Evolutionary conservation across 1,139 yeast species (phyloP).

Genomic region (Torulaspora globosa): DNA sequence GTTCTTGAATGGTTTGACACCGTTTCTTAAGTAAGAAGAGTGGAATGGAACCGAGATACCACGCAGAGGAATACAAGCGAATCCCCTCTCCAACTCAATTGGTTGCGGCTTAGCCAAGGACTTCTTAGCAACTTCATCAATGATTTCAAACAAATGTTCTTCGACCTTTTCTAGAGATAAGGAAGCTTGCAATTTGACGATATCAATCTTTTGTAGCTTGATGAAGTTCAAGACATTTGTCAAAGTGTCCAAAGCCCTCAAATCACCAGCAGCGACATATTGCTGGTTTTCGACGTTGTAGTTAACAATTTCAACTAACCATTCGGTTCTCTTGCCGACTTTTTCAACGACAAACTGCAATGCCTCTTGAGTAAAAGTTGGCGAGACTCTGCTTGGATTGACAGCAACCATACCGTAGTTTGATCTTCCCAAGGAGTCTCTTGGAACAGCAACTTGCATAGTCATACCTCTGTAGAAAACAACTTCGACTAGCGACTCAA

Average conservation of each 20-base stretch:
- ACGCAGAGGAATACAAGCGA: slow-evolving; percentile 95
- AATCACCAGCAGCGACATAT: slow-evolving; percentile 97
- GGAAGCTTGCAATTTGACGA: slow-evolving; percentile 77
- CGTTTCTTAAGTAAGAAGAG: slow-evolving; percentile 92
- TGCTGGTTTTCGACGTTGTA: slow-evolving; percentile 97
- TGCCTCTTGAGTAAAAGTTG: slow-evolving; percentile 89
- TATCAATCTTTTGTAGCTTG: slow-evolving; percentile 90
- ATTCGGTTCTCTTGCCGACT: slow-evolving; percentile 73
- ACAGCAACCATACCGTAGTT: slow-evolving; percentile 99
- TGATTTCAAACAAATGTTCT: slow-evolving; percentile 81
- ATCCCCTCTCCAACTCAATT: slow-evolving; percentile 94
- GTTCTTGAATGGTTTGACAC: slow-evolving; percentile 98
- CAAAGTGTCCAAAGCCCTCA: slow-evolving; percentile 88
- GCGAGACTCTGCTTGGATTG: slow-evolving; percentile 87
- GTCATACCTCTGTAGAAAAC: slow-evolving; percentile 99
- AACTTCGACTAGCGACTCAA: slow-evolving; percentile 94
- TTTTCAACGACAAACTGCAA: slow-evolving; percentile 91
- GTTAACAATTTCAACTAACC: slow-evolving; percentile 97
- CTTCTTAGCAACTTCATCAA: slow-evolving; percentile 76
- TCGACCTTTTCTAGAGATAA: slow-evolving; percentile 84
- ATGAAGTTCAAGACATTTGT: slow-evolving; percentile 89
- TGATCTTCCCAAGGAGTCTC: slow-evolving; percentile 91
- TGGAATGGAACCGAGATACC: slow-evolving; percentile 99
- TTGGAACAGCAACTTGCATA: slow-evolving; percentile 99
- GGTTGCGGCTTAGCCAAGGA: slow-evolving; percentile 90